Percentiles rank a stretch among this genome's conserved stretches.
Evolutionary conservation across 169 alveolate species (phyloP).

Genomic region (Plasmodium vinckei): DNA sequence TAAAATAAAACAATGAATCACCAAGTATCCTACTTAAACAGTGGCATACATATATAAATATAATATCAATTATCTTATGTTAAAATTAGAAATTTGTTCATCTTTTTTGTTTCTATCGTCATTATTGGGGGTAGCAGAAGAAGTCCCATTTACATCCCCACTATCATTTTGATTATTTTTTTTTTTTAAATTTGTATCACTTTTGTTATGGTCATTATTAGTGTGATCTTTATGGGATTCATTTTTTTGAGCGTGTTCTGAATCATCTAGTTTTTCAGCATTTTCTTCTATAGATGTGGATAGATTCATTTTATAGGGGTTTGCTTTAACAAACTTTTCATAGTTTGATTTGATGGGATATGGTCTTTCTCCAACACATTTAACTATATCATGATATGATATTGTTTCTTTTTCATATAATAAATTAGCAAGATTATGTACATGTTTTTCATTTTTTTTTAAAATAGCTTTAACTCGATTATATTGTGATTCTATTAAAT

Average conservation of each 20-base stretch:
- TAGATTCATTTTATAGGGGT: constrained; percentile 39
- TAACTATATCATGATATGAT: constrained; percentile 87
- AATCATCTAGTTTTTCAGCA: neutral
- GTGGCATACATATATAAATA: neutral
- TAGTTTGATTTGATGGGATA: constrained; percentile 81
- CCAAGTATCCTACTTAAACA: too few relatives aligned
- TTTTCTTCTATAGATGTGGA: neutral
- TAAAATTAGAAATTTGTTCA: constrained; percentile 9
- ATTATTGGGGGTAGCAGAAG: too few relatives aligned
- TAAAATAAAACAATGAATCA: too few relatives aligned
- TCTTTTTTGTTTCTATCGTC: neutral
- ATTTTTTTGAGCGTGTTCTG: neutral
- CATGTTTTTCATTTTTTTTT: constrained; percentile 82
- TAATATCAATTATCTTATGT: neutral
- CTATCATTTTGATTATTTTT: neutral
- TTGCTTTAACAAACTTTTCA: constrained; percentile 79
- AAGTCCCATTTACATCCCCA: too few relatives aligned
- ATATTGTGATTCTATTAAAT: constrained; percentile 89
- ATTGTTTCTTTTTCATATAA: constrained; percentile 88
- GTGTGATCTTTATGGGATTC: too few relatives aligned
- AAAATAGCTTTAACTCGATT: constrained; percentile 86
- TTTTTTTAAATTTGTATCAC: neutral
- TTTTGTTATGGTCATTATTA: neutral
- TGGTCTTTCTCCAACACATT: constrained; percentile 89
- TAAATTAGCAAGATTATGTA: constrained; percentile 83